These are phyloP conservation scores for Macrophomina phaseolina DNA, from an alignment of 2,329 filamentous ascomycete genomes.

Conservation along the genomic window DNA sequence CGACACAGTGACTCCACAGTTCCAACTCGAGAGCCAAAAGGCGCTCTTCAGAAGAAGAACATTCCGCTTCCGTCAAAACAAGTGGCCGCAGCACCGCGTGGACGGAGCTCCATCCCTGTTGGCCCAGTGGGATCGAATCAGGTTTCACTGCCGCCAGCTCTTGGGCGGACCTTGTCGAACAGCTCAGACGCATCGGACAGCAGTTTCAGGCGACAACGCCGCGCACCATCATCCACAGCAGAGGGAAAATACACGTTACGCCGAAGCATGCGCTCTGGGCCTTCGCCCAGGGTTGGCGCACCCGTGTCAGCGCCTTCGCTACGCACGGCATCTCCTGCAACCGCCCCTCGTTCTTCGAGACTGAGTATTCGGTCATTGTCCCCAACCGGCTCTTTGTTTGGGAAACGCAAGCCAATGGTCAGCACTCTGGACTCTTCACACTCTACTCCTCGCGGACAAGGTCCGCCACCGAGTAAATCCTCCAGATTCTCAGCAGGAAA, in stretches of 20 bases:
- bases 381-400: slow-evolving; percentile 63
- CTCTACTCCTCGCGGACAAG: slow-evolving; percentile 1
- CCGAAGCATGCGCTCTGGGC: slow-evolving; percentile 69
- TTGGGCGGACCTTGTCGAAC: slow-evolving; percentile 38
- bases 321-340: slow-evolving; percentile 32
- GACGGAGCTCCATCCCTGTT: slow-evolving; percentile 33
- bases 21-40: slow-evolving; percentile 38
- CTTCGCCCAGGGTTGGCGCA: slow-evolving; percentile 52
- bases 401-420: slow-evolving; percentile 30
- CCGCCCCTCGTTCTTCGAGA: slow-evolving; percentile 51
- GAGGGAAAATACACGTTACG: slow-evolving; percentile 67
- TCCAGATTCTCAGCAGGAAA: slow-evolving; percentile 5
- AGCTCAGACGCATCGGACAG: slow-evolving; percentile 61
- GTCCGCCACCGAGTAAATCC: background rate
- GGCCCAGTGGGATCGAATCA: slow-evolving; percentile 29
- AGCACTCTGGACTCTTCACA: slow-evolving; percentile 28
- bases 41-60: slow-evolving; percentile 47
- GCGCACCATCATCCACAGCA: slow-evolving; percentile 44
- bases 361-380: slow-evolving; percentile 75
- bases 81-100: slow-evolving; percentile 33
- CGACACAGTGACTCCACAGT: slow-evolving; percentile 38
- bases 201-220: slow-evolving; percentile 75
- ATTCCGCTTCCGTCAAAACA: slow-evolving; percentile 37
- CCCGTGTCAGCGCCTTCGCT: slow-evolving; percentile 42
- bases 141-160: slow-evolving; percentile 38